Percentiles rank a stretch among this genome's conserved stretches.
phyloP scores from a whole-genome alignment of 2,329 filamentous ascomycete genomes.

The Aspergillus sergii region DNA sequence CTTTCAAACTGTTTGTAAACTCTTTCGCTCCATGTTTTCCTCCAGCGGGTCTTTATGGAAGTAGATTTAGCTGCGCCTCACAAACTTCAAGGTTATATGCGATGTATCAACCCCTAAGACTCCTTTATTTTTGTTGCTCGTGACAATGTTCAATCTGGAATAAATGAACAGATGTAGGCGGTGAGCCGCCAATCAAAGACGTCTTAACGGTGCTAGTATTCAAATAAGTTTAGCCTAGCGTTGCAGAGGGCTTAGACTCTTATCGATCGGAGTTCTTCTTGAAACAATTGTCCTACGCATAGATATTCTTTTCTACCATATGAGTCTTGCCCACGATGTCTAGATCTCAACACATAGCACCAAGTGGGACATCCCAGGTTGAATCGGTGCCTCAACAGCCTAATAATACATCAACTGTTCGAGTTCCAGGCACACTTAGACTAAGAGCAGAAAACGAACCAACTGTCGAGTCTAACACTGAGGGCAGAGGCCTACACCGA shows the following conservation, averaged over 20 bases:
- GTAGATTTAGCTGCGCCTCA: background rate
- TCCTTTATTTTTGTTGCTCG: background rate
- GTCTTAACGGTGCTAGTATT: background rate
- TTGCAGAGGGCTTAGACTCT: background rate
- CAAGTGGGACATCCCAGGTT: conserved; percentile 29
- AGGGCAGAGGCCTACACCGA: conserved; percentile 46
- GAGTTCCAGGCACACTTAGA: conserved; percentile 34
- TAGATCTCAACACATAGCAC: conserved; percentile 33
- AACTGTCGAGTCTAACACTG: conserved; percentile 7
- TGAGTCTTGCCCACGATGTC: conserved; percentile 30
- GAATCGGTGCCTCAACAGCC: conserved; percentile 29
- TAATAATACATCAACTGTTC: conserved; percentile 22
- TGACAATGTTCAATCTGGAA: background rate
- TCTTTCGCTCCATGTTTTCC: background rate
- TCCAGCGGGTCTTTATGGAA: background rate
- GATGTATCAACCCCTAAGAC: background rate
- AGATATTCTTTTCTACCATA: background rate
- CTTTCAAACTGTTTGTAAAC: background rate
- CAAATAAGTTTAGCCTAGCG: background rate
- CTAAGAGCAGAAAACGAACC: conserved; percentile 30
- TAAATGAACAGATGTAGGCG: background rate
- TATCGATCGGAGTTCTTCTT: background rate
- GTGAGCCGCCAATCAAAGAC: background rate
- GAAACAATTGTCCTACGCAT: background rate
- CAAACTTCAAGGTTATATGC: background rate